These are phyloP conservation scores for Hygrophoropsis aurantiaca DNA, from an alignment of 768 basidiomycete genomes.

Conservation along the genomic window DNA sequence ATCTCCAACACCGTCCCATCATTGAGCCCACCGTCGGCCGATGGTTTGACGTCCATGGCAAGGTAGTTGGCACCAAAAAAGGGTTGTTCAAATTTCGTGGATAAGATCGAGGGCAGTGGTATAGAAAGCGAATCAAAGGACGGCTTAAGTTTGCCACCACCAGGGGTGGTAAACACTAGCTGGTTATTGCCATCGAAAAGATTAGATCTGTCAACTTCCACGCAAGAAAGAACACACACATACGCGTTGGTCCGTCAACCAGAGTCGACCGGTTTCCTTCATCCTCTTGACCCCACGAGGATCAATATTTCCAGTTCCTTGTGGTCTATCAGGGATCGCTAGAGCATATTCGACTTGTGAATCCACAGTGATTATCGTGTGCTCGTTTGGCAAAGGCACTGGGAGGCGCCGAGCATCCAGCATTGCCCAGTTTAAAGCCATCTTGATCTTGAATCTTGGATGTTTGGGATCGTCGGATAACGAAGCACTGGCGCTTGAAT, in stretches of 20 bases:
- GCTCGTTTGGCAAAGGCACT: slow-evolving; percentile 64
- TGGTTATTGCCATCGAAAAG: slow-evolving; percentile 23
- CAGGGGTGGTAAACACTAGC: slow-evolving; percentile 61
- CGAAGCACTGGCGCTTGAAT: too few species aligned
- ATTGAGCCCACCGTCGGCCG: slow-evolving; percentile 64
- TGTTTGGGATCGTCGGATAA: too few species aligned
- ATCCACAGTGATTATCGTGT: slow-evolving; percentile 49
- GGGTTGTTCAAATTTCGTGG: slow-evolving; percentile 76
- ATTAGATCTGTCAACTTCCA: slow-evolving; percentile 6
- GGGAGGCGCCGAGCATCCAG: slow-evolving; percentile 54
- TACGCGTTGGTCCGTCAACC: slow-evolving; percentile 76
- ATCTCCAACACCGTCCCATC: slow-evolving; percentile 66
- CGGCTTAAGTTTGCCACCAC: slow-evolving; percentile 17
- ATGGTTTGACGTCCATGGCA: slow-evolving; percentile 63
- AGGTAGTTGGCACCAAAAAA: slow-evolving; percentile 70
- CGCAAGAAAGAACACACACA: slow-evolving; percentile 20
- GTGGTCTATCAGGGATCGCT: slow-evolving; percentile 53
- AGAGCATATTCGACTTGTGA: slow-evolving; percentile 59
- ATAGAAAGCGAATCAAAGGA: slow-evolving; percentile 47
- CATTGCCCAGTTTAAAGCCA: slow-evolving; percentile 84
- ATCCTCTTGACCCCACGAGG: slow-evolving; percentile 54
- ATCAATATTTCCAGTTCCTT: slow-evolving; percentile 55
- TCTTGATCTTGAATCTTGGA: slow-evolving; percentile 33
- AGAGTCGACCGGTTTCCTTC: slow-evolving; percentile 56
- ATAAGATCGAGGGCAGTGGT: slow-evolving; percentile 63